phyloP scores from a whole-genome alignment of 2,329 filamentous ascomycete genomes.

The Talaromyces pinophilus region DNA sequence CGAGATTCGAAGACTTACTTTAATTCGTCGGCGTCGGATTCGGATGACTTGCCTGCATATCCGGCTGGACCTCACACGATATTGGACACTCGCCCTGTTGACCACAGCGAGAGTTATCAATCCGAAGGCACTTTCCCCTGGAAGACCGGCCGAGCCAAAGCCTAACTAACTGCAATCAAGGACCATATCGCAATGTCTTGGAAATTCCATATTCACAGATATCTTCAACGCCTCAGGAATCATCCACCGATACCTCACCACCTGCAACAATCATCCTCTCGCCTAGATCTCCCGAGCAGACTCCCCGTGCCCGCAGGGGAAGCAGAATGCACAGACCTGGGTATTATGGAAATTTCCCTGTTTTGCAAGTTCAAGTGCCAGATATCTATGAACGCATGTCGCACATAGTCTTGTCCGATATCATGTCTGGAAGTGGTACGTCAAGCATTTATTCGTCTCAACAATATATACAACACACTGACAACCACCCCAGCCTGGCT shows the following conservation, averaged over 20 bases:
- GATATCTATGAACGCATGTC: not conserved
- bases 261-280: not conserved
- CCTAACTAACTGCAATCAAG: not conserved
- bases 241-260: not conserved
- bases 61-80: not conserved
- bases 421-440: not conserved
- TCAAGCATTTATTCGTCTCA: not conserved
- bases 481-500: not conserved
- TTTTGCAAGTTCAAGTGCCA: slow-evolving; percentile 2
- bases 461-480: not conserved
- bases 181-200: not conserved
- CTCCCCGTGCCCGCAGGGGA: not conserved
- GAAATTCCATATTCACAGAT: not conserved
- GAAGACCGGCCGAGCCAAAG: not conserved
- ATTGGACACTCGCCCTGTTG: not conserved
- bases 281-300: not conserved
- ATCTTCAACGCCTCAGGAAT: not conserved
- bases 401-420: not conserved
- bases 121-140: not conserved
- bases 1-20: slow-evolving; percentile 2
- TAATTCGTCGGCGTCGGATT: not conserved
- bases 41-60: not conserved
- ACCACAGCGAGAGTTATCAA: not conserved
- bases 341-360: not conserved
- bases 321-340: not conserved